These are phyloP conservation scores for Solanum boliviense DNA, from an alignment of 257 asterid species.

Conservation along the genomic window DNA sequence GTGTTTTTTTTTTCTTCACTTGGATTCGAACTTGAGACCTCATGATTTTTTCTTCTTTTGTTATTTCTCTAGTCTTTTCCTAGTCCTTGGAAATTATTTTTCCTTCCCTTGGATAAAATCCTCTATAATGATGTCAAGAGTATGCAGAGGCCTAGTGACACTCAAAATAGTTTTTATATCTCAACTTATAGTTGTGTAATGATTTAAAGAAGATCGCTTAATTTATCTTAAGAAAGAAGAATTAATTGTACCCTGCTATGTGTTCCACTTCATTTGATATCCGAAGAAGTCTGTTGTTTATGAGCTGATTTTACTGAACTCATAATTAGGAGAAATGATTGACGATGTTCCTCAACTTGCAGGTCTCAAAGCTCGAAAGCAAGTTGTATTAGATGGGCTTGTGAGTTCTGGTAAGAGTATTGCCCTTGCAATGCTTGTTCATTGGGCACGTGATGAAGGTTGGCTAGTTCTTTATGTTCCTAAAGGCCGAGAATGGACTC, in stretches of 20 bases:
- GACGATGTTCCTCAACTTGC: conserved; percentile 11
- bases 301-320: background rate
- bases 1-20: background rate
- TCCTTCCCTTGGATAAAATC: background rate
- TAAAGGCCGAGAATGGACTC: conserved; percentile 85
- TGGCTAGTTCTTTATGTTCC: conserved; percentile 96
- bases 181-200: background rate
- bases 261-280: background rate
- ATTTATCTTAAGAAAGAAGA: background rate
- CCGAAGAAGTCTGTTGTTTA: background rate
- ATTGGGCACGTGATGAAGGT: conserved; percentile 97
- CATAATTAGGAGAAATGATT: conserved; percentile 5
- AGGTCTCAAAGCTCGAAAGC: conserved; percentile 67
- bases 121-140: background rate
- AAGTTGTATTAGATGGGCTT: conserved; percentile 76
- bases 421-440: conserved; percentile 88
- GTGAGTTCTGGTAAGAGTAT: conserved; percentile 90
- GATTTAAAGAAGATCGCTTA: background rate
- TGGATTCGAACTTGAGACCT: background rate
- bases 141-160: background rate
- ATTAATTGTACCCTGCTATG: background rate
- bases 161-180: background rate
- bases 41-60: background rate
- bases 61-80: background rate
- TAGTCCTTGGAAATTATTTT: background rate